Base-by-base conservation (phyloP, 371 early-diverging fungal species). In the Haplosporangium sp. region DNA sequence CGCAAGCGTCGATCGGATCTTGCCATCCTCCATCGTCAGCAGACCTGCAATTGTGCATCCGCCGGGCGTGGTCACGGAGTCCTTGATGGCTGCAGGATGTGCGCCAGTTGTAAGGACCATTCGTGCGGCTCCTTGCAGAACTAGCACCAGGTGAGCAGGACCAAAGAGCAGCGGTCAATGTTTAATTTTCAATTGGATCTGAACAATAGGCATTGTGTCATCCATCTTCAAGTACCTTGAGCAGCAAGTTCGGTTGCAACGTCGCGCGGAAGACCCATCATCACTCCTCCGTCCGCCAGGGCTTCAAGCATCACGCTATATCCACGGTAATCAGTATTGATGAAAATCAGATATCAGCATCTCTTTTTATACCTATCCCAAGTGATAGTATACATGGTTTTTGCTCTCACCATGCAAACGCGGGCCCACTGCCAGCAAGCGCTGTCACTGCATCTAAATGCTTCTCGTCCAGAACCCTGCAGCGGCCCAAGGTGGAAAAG, bases 41-140 rank as follows among this genome's bases (percentile, higher is more conserved):
- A 87, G 53, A 11, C 87, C 87, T 0, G 86, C 87, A 68, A 87
- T 87, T 1, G 87, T 87, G 60, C 88, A 87, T 36, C 87, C 87
- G 14, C 85, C 87, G 14, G 87, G 87, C 7, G 87, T 87, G 5
- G 86, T 86, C 10, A 87, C 87, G 20, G 75, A 71, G 58, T 87
- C 87, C 67, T 87, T 87, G 71, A 86, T 81, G 23, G 81, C 82
- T 5, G 87, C 84, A 12, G 87, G 87, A 60, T 87, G 87, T 9
- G 72, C 73, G 7, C 86, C 86, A 43, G 85, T 83, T 46, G 70
- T 70, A 16, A 86, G 71, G 11, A 86, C 85, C 86, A 87, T 84
- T 40, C 83, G 62, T 18, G 87, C 87, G 23, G 87, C 85, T 8
- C 87, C 87, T 67, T 83, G 82, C 29, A 86, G 61, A n/a, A 83